Percentiles rank a stretch among this genome's conserved stretches.
These are phyloP conservation scores for Amoebophrya sp. DNA, from an alignment of 169 alveolate genomes.

Conservation along the genomic window DNA sequence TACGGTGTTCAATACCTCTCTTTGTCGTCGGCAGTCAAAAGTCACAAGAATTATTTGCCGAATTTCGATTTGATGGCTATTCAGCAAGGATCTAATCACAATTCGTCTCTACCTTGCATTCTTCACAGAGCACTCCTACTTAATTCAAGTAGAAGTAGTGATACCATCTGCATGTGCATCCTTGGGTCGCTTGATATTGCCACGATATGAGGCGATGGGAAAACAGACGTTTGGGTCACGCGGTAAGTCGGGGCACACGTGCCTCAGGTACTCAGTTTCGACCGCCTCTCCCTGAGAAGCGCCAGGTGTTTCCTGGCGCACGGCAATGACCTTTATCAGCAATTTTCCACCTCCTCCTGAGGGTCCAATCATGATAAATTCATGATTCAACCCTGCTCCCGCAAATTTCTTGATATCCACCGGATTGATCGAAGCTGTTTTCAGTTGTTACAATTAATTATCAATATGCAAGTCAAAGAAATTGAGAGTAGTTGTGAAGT, in stretches of 20 bases:
- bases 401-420: background rate
- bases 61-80: too few species aligned
- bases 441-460: background rate
- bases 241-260: background rate
- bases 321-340: background rate
- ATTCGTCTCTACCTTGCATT: too few species aligned
- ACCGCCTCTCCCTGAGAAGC: background rate
- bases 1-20: too few species aligned
- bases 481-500: too few species aligned
- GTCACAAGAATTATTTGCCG: too few species aligned
- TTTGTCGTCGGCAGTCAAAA: too few species aligned
- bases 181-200: background rate
- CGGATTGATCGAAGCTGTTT: background rate
- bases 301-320: background rate
- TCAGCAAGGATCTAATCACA: too few species aligned
- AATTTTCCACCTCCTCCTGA: background rate
- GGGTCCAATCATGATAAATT: background rate
- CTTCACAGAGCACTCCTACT: too few species aligned
- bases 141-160: too few species aligned
- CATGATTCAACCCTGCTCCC: background rate
- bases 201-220: background rate
- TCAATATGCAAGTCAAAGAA: too few species aligned
- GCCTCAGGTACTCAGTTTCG: background rate
- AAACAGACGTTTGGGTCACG: background rate
- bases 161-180: too few species aligned